Evolutionary conservation across 2,329 filamentous ascomycete species (phyloP).

Genomic region (Berkeleyomyces basicola): DNA sequence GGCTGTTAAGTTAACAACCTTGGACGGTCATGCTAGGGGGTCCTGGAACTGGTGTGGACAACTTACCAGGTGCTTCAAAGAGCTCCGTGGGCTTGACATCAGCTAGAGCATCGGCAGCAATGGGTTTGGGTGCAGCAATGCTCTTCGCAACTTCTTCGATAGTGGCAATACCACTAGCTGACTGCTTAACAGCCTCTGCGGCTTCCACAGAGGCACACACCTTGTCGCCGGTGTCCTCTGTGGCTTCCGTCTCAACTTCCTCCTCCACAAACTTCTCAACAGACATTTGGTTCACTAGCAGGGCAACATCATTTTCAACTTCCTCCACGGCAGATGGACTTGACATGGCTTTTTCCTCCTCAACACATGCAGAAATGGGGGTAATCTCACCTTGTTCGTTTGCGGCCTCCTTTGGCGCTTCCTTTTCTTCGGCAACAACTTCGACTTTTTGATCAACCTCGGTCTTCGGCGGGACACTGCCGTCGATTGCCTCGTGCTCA

Average conservation of each 20-base stretch:
- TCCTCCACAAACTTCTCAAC: conserved; percentile 1
- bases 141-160: background rate
- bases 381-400: conserved; percentile 5
- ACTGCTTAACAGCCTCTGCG: background rate
- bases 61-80: background rate
- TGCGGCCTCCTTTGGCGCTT: background rate
- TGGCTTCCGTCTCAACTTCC: background rate
- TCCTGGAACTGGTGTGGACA: background rate
- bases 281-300: conserved; percentile 4
- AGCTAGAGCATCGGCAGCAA: background rate
- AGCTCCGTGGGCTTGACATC: background rate
- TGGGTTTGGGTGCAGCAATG: background rate
- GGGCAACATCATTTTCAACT: background rate
- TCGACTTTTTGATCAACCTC: background rate
- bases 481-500: background rate
- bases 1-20: background rate
- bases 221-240: background rate
- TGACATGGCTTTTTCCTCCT: conserved; percentile 5
- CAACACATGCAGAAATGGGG: background rate
- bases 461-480: background rate
- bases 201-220: background rate
- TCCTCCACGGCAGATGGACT: background rate
- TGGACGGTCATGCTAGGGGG: background rate
- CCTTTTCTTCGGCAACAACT: background rate
- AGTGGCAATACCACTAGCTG: background rate